Evolutionary conservation across 2,329 filamentous ascomycete species (phyloP), one percentile per base, ranked within the genome.

Genomic region (Apiospora koreana): DNA sequence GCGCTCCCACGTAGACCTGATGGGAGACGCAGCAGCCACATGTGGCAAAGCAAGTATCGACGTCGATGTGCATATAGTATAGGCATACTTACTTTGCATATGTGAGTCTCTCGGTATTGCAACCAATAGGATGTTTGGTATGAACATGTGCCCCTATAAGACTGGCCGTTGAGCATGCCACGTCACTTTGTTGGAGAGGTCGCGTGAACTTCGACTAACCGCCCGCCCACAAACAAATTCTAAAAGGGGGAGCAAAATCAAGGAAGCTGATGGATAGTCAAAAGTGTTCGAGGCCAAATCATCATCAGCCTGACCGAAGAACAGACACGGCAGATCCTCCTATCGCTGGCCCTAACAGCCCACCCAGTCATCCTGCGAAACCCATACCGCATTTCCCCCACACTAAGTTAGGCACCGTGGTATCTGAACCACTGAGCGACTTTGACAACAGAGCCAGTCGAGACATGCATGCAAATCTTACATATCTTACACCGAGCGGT

Each of bases 141-240:
- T 12, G 54, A 38, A 6, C 54, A 62, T 62, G 54, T 62, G 50
- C 54, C 54, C 54, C 54, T 62, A 62, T 62, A 62, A 62, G 54
- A 62, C 54, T 62, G 54, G 54, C 54, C 31, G 54, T n/a, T n/a
- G 54, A 38, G 54, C 54, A 62, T 38, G 54, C 54, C 54, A 62
- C 54, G 54, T 62, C 54, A 62, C 50, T 62, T 38, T 35, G 31
- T n/a, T 10, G 16, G n/a, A 62, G 31, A 38, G 31, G 31, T 62
- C 54, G 54, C 54, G 31, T 62, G 54, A n/a, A 62, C 31, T 23
- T 12, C 8, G 7, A 31, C 31, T n/a, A n/a, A n/a, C 54, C 54
- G 28, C 54, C 54, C 54, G 10, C 31, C 28, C 18, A 31, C 54
- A 38, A n/a, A 12, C n/a, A 18, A 38, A 62, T 12, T 12, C 21